Conservation (phyloP, 768 basidiomycete genomes). For the Lentinula lateritia region DNA sequence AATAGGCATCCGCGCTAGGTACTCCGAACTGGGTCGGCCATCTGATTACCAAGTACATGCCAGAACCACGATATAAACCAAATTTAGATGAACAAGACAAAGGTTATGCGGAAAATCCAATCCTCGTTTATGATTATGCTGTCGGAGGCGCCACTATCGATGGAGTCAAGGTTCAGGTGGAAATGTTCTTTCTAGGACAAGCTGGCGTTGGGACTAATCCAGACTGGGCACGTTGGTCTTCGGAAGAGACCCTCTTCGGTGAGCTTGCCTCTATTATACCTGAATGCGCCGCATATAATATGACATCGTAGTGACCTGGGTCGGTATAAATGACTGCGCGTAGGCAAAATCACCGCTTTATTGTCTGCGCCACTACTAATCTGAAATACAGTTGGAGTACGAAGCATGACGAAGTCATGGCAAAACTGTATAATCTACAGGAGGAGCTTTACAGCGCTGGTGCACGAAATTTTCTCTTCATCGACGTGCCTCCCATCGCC, state of each 20-base stretch:
- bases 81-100: constrained; percentile 20
- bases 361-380: neutral
- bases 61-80: constrained; percentile 29
- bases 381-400: constrained; percentile 11
- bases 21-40: constrained; percentile 62
- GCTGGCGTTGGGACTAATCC: constrained; percentile 25
- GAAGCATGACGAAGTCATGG: constrained; percentile 19
- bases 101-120: constrained; percentile 23
- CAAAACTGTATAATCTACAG: constrained; percentile 37
- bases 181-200: constrained; percentile 30
- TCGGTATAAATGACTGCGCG: constrained; percentile 67
- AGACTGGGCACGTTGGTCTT: constrained; percentile 34
- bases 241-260: constrained; percentile 43
- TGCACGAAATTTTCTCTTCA: constrained; percentile 45
- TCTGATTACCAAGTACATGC: constrained; percentile 39
- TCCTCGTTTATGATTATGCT: constrained; percentile 58
- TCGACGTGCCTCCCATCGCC: constrained; percentile 36
- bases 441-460: constrained; percentile 44
- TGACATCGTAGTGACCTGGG: constrained; percentile 45
- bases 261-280: constrained; percentile 11
- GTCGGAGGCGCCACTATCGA: constrained; percentile 42
- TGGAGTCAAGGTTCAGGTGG: constrained; percentile 37
- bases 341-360: constrained; percentile 18
- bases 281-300: neutral
- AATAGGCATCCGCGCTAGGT: neutral